Evolutionary conservation across 305 asterid genomes (phyloP).

Genomic region (Solanum hybrid): DNA sequence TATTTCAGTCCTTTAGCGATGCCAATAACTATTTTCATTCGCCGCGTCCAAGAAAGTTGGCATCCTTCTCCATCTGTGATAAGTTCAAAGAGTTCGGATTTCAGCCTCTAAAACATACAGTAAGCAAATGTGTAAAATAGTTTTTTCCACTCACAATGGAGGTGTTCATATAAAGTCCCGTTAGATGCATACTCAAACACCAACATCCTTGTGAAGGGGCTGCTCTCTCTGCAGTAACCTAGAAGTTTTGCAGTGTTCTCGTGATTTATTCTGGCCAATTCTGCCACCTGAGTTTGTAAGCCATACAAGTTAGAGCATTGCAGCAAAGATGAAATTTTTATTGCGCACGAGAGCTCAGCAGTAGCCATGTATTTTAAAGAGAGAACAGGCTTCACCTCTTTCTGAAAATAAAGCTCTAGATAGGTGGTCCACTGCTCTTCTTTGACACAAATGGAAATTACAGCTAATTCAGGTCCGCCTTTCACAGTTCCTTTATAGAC

Average conservation of each 20-base stretch:
- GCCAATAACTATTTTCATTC: constrained; percentile 84
- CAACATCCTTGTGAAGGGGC: constrained; percentile 87
- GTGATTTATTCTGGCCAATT: constrained; percentile 68
- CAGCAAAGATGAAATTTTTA: neutral
- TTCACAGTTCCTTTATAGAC: constrained; percentile 83
- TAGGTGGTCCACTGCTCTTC: constrained; percentile 88
- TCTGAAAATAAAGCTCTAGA: constrained; percentile 83
- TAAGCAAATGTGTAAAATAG: neutral
- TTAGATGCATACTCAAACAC: constrained; percentile 93
- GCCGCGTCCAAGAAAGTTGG: constrained; percentile 87
- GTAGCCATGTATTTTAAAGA: neutral
- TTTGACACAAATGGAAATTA: constrained; percentile 65
- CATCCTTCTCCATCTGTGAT: constrained; percentile 84
- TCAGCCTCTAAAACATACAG: constrained; percentile 13
- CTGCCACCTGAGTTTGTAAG: constrained; percentile 58
- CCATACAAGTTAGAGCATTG: neutral
- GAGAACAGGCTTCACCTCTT: constrained; percentile 42
- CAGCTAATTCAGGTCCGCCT: constrained; percentile 90
- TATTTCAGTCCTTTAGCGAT: constrained; percentile 79
- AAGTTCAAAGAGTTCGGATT: neutral
- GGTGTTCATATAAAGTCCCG: constrained; percentile 89
- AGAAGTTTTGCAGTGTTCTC: constrained; percentile 66
- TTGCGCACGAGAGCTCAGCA: neutral
- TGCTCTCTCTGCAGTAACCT: constrained; percentile 81
- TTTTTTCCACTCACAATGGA: constrained; percentile 53